phyloP scores from a whole-genome alignment of 495 filamentous ascomycete genomes.

The Neurospora terricola region DNA sequence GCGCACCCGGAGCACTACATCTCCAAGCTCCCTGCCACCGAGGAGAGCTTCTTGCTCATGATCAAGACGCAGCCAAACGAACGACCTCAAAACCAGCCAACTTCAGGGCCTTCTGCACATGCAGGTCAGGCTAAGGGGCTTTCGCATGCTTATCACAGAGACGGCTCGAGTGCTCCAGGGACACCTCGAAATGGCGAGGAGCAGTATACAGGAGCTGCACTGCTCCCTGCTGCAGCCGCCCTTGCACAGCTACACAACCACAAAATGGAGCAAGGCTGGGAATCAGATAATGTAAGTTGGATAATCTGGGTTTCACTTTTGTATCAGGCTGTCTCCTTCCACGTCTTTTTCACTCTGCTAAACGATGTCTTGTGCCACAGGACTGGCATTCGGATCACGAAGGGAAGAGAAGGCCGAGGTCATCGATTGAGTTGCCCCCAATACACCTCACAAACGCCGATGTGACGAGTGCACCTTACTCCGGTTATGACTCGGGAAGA shows the following conservation, averaged over 20 bases:
- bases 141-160: slow-evolving; percentile 43
- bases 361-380: slow-evolving; percentile 28
- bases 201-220: slow-evolving; percentile 48
- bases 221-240: slow-evolving; percentile 68
- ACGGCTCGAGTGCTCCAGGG: slow-evolving; percentile 59
- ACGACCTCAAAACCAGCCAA: slow-evolving; percentile 42
- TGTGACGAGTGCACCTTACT: slow-evolving; percentile 59
- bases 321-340: background rate
- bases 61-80: slow-evolving; percentile 81
- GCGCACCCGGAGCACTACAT: slow-evolving; percentile 98
- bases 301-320: background rate
- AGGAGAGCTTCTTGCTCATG: slow-evolving; percentile 96
- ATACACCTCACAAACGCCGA: slow-evolving; percentile 50
- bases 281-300: slow-evolving; percentile 65
- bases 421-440: slow-evolving; percentile 65
- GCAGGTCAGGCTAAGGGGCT: slow-evolving; percentile 25
- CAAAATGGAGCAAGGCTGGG: slow-evolving; percentile 72
- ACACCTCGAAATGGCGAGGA: slow-evolving; percentile 69
- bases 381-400: slow-evolving; percentile 67
- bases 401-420: slow-evolving; percentile 40
- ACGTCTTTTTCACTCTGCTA: slow-evolving; percentile 12
- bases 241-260: slow-evolving; percentile 76
- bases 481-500: slow-evolving; percentile 49
- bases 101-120: slow-evolving; percentile 14
- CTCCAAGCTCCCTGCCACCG: slow-evolving; percentile 94